Percentiles rank a stretch among this genome's conserved stretches.
phyloP scores from a whole-genome alignment of 2,329 filamentous ascomycete genomes.

The Cladophialophora chaetospira region DNA sequence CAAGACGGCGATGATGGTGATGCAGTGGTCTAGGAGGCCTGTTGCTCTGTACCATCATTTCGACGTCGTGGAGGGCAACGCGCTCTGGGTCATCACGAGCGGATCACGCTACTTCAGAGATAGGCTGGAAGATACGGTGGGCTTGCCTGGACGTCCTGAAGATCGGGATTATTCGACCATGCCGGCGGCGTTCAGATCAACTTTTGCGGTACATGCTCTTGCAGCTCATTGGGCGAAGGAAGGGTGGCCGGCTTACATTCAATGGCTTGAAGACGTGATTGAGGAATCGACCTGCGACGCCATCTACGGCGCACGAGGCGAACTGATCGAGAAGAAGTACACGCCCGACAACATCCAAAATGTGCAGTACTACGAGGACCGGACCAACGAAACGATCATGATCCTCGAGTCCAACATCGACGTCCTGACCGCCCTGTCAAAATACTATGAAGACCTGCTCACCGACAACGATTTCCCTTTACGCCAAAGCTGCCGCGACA shows the following conservation, averaged over 20 bases:
- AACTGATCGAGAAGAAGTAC: slow-evolving; percentile 27
- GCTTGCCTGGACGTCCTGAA: slow-evolving; percentile 38
- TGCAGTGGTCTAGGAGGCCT: slow-evolving; percentile 31
- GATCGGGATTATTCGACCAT: slow-evolving; percentile 37
- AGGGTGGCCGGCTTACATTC: slow-evolving; percentile 45
- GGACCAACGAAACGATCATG: slow-evolving; percentile 39
- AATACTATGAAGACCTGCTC: slow-evolving; percentile 34
- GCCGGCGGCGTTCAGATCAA: slow-evolving; percentile 41
- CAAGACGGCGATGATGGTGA: neutral
- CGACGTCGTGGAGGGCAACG: slow-evolving; percentile 39
- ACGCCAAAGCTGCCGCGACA: slow-evolving; percentile 13
- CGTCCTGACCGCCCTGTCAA: slow-evolving; percentile 35
- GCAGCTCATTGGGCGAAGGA: slow-evolving; percentile 46
- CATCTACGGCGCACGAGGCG: slow-evolving; percentile 3
- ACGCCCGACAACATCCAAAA: slow-evolving; percentile 37
- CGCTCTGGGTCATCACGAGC: slow-evolving; percentile 48
- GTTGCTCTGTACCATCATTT: slow-evolving; percentile 46
- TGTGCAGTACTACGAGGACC: slow-evolving; percentile 45
- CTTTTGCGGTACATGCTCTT: slow-evolving; percentile 42
- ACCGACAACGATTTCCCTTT: slow-evolving; percentile 45
- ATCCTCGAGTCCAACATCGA: slow-evolving; percentile 39
- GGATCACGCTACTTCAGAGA: slow-evolving; percentile 37
- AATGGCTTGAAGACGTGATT: slow-evolving; percentile 8
- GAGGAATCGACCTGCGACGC: slow-evolving; percentile 8
- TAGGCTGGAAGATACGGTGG: slow-evolving; percentile 39